phyloP scores from a whole-genome alignment of 2,329 filamentous ascomycete genomes.

The Iodosphaeria phyllophila region DNA sequence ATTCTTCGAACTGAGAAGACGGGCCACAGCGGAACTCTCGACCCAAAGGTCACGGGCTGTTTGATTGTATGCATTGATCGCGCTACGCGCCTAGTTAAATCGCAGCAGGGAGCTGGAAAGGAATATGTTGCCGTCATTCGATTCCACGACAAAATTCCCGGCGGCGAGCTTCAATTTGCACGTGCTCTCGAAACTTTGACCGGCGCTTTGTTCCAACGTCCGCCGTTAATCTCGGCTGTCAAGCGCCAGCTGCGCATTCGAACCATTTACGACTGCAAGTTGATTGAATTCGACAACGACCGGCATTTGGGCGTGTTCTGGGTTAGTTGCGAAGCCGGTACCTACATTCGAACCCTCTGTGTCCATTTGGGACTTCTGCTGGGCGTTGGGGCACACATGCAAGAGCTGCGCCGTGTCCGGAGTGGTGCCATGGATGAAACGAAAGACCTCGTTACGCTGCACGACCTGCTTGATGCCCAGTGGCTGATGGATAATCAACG shows the following conservation, averaged over 20 bases:
- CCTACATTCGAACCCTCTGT: constrained; percentile 95
- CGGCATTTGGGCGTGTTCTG: constrained; percentile 95
- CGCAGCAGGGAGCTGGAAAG: constrained; percentile 96
- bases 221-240: constrained; percentile 92
- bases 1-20: constrained; percentile 93
- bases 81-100: constrained; percentile 94
- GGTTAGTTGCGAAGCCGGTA: constrained; percentile 97
- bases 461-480: constrained; percentile 90
- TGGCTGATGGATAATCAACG: constrained; percentile 91
- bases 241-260: constrained; percentile 97
- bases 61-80: constrained; percentile 72
- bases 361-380: constrained; percentile 66
- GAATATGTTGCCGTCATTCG: constrained; percentile 95
- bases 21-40: constrained; percentile 92
- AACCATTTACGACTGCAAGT: constrained; percentile 93
- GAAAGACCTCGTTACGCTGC: constrained; percentile 76
- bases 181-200: constrained; percentile 90
- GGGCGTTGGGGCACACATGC: constrained; percentile 91
- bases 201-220: constrained; percentile 91
- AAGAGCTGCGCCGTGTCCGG: constrained; percentile 86
- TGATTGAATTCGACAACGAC: constrained; percentile 96
- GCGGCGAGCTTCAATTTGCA: constrained; percentile 81
- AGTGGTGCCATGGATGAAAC: constrained; percentile 90
- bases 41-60: constrained; percentile 94
- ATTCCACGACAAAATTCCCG: constrained; percentile 86